Base-by-base conservation (phyloP, 345 rosid species). In the Gynandropsis gynandra region DNA sequence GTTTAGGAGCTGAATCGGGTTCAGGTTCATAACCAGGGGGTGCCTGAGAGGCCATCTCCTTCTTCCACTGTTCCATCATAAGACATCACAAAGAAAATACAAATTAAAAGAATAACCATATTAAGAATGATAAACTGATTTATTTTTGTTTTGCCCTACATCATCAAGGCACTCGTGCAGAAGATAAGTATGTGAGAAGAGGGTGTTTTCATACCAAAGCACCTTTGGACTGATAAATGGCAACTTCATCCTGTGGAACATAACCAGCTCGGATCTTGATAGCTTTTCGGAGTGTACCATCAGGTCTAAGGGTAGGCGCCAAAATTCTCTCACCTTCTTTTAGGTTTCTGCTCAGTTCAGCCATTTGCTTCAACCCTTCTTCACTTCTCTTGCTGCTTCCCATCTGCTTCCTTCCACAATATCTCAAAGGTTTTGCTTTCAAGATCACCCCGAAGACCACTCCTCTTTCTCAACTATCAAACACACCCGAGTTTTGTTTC, bases 251-350 rank as follows among this genome's bases (percentile, higher is more conserved):
- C 67, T 81, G 85, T 13, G 97, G 95, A 27, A 63, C 67, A 54
- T 85, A 75, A n/a, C 89, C 89, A 16, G 97, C 94, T 51, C 97
- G 90, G 69, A 92, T 81, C 67, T 76, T 72, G 42, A 92, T 75
- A 50, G 95, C 86, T 66, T 87, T 87, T 4, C 95, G 76, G 59
- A 81, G 78, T 9, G 88, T 80, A n/a, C 95, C 95, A 66, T 92
- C 94, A 37, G 98, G 94, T 64, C 97, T 74, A 39, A 85, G 74
- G 10, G 80, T 80, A 10, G 99, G 98, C 17, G 80, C 95, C 42
- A 92, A 31, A 53, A 88, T 75, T 40, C 97, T 72, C 67, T 92
- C 99, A n/a, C 99, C 97, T 72, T 85, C 95, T 70, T 88, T 92
- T 66, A 85, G 88, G 84, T 76, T 85, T 83, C 82, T 74, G 79